phyloP scores from a whole-genome alignment of 331 rosid species.

The Erythrophleum ivorense region DNA sequence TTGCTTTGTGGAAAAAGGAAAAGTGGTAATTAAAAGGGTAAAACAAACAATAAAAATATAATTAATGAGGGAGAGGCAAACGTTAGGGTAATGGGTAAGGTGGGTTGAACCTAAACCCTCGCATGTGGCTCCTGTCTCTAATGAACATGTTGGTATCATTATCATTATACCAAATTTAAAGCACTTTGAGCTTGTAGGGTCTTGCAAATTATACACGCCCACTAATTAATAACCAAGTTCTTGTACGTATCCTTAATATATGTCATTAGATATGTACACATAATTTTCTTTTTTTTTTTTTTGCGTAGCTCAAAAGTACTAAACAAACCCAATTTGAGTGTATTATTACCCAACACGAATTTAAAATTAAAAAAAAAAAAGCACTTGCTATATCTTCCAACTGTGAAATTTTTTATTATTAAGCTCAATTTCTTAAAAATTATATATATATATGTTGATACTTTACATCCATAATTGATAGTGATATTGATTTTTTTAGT shows the following conservation, averaged over 20 bases:
- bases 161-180: slow-evolving; percentile 2
- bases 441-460: no score
- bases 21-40: neutral
- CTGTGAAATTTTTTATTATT: no score
- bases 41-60: neutral
- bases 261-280: neutral
- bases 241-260: neutral
- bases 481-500: no score
- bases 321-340: neutral
- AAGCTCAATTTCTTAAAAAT: no score
- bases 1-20: no score
- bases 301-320: neutral
- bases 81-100: slow-evolving; percentile 16
- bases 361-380: neutral
- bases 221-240: neutral
- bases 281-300: neutral
- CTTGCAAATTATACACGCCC: slow-evolving; percentile 5
- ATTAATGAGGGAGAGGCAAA: neutral
- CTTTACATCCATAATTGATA: no score
- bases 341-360: neutral
- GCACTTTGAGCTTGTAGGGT: slow-evolving; percentile 22
- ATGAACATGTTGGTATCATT: slow-evolving; percentile 51
- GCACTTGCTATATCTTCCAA: no score
- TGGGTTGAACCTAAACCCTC: slow-evolving; percentile 32
- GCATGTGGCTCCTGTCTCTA: slow-evolving; percentile 52